phyloP scores from a whole-genome alignment of 768 basidiomycete species.

The Collybiopsis luxurians region DNA sequence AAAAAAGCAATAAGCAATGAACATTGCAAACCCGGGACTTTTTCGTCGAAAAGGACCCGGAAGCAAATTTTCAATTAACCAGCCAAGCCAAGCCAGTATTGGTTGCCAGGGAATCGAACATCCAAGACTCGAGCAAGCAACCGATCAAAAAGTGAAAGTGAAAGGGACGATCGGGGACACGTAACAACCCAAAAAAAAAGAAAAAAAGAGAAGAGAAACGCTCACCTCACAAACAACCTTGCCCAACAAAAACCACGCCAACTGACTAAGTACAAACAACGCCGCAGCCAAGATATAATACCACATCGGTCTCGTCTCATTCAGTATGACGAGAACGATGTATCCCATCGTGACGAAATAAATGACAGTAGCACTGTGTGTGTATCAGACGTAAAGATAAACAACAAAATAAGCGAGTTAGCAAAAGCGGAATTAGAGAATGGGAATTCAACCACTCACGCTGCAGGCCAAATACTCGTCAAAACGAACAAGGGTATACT shows the following conservation, averaged over 20 bases:
- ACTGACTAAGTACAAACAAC: conserved; percentile 77
- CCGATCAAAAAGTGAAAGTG: too few species aligned
- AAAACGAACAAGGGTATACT: conserved; percentile 81
- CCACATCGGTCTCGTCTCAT: conserved; percentile 77
- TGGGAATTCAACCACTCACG: conserved; percentile 42
- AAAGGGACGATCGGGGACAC: too few species aligned
- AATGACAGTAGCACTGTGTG: conserved; percentile 61
- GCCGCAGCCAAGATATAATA: conserved; percentile 73
- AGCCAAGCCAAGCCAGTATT: too few species aligned
- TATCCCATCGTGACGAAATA: conserved; percentile 79
- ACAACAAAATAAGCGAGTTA: background rate
- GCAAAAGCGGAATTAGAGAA: background rate
- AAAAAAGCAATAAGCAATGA: background rate
- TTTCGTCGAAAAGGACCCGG: too few species aligned
- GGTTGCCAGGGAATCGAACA: too few species aligned
- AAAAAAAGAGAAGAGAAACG: background rate
- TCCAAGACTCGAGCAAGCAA: too few species aligned
- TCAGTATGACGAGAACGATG: conserved; percentile 73
- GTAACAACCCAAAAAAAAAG: background rate
- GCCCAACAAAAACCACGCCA: conserved; percentile 79
- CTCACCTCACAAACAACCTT: conserved; percentile 68
- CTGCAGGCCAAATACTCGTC: conserved; percentile 75
- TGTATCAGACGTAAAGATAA: background rate
- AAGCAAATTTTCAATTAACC: too few species aligned
- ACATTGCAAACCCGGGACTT: background rate